Base-by-base conservation (phyloP, 352 stramenopile species). In the Aphanomyces invadans region DNA sequence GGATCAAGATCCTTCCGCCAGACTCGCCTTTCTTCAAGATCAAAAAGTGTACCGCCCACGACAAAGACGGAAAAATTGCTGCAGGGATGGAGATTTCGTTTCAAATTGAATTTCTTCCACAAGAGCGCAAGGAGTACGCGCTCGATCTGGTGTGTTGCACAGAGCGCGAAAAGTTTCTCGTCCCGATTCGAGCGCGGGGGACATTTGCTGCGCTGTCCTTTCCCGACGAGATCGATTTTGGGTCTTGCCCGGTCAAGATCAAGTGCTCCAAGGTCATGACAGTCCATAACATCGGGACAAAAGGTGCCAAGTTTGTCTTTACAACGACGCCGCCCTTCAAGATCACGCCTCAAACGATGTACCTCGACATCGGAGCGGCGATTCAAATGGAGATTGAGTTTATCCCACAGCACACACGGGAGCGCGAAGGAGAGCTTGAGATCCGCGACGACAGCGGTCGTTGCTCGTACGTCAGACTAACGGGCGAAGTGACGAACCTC, bases 11-110 rank as follows among this genome's bases (percentile, higher is more conserved):
- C 46, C 75, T 96, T 23, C 71, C 80, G 45, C 79, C 86, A 12
- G 77, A 92, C 63, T 92, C 83, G 9, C 90, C 86, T 19, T 88
- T 95, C 60, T 98, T 98, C 65, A 76, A 77, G n/a, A 73, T 98
- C 73, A 38, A 64, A 71, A 28, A 66, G 38, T 1, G 53, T 23
- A 29, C 72, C 45, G n/a, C 32, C 2, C 69, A 73, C 21, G 70
- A 76, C 2, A 70, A 88, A 26, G 79, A 90, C 39, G 79, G 83
- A 25, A 94, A 94, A 68, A 78, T 98, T 54, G 92, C 94, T 0
- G 79, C 94, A 0, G 94, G 95, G n/a, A 98, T 98, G 90, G 90
- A 98, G 55, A 74, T 96, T 21, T 77, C 69, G 62, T 98, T 96
- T 71, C 64, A 79, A 36, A 80, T 98, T 17, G 91, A 89, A 42